Base-by-base conservation (phyloP, 1,284 basidiomycete genomes). In the Phylloporus sp. region DNA sequence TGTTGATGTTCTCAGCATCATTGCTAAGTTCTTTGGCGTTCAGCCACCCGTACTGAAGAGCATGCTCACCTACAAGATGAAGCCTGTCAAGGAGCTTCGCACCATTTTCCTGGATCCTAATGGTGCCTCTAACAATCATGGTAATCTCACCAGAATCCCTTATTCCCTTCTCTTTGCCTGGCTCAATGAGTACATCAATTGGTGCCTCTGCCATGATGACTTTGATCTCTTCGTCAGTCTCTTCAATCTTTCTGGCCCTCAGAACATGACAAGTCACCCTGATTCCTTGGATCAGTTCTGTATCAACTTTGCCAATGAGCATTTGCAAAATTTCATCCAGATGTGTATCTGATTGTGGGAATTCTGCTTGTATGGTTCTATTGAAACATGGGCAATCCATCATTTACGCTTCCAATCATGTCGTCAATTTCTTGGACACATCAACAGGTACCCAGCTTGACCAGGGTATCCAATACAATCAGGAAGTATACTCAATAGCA, bases 151-250 rank as follows among this genome's bases (percentile, higher is more conserved):
- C 22, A 92, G 95, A 74, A 92, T 93, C 0, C 86, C 98, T 0
- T 98, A 99, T 76, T 95, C 94, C 15, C 86, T 99, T 4, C 86
- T 99, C 22, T 99, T 99, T 74, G 90, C 94, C 2, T 99, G 96
- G 98, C 80, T 98, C 69, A 98, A 96, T 74, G 97, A 99, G 76
- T 88, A 95, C 74, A 90, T 99, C 80, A 98, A 99, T 77, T 91
- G 97, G 71, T 93, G 92, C 60, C 87, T 98, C 29, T 97, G 94
- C 81, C 88, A 89, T 46, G 95, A 98, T 53, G 94, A 96, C 72
- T 98, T 95, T 69, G 81, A 86, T 18, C 94, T 93, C 2, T 98
- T 97, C 79, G 92, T 99, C 70, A 94, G 64, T 86, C 95, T 0
- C 96, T 96, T 5, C 34, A 15, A 37, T 37, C 34, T 95, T 88